phyloP scores from a whole-genome alignment of 345 rosid genomes.

The Rhizophora mangle region DNA sequence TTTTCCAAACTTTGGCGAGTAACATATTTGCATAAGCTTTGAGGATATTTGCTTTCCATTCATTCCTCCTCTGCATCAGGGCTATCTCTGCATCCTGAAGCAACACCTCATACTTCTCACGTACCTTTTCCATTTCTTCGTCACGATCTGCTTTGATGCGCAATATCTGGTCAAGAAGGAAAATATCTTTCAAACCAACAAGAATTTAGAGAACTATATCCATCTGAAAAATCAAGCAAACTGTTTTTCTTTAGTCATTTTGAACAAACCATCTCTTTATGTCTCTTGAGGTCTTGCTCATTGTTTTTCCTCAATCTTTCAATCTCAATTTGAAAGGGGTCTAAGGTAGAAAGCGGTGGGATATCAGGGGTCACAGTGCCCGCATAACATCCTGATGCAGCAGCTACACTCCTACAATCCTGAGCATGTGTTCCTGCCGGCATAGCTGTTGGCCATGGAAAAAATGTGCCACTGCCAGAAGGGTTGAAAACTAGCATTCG shows the following conservation, averaged over 20 bases:
- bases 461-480: background rate
- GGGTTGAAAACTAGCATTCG: background rate
- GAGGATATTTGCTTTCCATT: background rate
- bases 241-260: background rate
- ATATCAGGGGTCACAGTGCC: slow-evolving; percentile 8
- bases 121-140: slow-evolving; percentile 18
- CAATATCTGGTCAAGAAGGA: slow-evolving; percentile 14
- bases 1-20: slow-evolving; percentile 14
- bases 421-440: slow-evolving; percentile 1
- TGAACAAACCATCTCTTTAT: slow-evolving; percentile 19
- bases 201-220: background rate
- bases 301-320: slow-evolving; percentile 4
- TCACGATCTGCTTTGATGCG: slow-evolving; percentile 16
- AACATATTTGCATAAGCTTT: slow-evolving; percentile 11
- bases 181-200: slow-evolving; percentile 1
- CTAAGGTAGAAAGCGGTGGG: slow-evolving; percentile 9
- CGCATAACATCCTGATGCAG: background rate
- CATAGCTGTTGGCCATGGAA: slow-evolving; percentile 5
- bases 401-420: slow-evolving; percentile 11
- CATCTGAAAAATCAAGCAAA: background rate
- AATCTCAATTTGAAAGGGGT: slow-evolving; percentile 22
- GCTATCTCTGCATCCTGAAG: slow-evolving; percentile 19
- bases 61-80: slow-evolving; percentile 2
- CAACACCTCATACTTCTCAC: slow-evolving; percentile 16
- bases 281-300: slow-evolving; percentile 15